Conservation (phyloP, 129 eudicot species). For the Flaveria ramosissima region DNA sequence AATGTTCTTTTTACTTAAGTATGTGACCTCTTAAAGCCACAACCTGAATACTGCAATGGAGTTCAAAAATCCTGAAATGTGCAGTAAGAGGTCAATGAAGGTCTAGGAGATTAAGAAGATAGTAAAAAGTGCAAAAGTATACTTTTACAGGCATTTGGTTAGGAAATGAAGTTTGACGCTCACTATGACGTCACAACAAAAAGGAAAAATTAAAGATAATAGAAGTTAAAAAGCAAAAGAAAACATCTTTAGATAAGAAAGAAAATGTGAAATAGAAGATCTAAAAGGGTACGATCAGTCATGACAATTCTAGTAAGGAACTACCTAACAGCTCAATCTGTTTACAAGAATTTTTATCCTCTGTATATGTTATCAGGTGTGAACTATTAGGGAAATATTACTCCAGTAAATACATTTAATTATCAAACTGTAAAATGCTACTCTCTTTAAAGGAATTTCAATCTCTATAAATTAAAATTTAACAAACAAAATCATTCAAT, state of each 20-base stretch:
- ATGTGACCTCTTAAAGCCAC: slow-evolving; percentile 29
- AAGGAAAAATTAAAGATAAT: background rate
- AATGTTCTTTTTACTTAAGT: slow-evolving; percentile 23
- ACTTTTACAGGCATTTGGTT: background rate
- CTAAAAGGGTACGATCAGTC: slow-evolving; percentile 3
- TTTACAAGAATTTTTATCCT: background rate
- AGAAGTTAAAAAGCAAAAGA: slow-evolving; percentile 1
- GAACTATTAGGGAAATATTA: slow-evolving; percentile 1
- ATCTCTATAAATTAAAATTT: too few species aligned
- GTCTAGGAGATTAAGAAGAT: slow-evolving; percentile 13
- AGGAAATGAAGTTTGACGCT: slow-evolving; percentile 1
- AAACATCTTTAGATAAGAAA: slow-evolving; percentile 1
- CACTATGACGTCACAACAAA: slow-evolving; percentile 14
- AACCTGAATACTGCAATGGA: slow-evolving; percentile 25
- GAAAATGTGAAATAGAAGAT: slow-evolving; percentile 10
- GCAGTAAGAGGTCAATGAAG: slow-evolving; percentile 23
- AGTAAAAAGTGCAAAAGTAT: background rate
- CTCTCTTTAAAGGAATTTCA: background rate
- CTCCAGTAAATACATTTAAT: slow-evolving; percentile 1
- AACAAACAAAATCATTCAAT: background rate
- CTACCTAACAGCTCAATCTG: background rate
- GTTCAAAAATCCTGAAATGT: slow-evolving; percentile 30
- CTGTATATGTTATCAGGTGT: background rate
- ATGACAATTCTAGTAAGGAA: background rate
- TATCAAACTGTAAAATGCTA: background rate